Conservation (phyloP, 2,329 filamentous ascomycete species). For the Fusarium luffae region DNA sequence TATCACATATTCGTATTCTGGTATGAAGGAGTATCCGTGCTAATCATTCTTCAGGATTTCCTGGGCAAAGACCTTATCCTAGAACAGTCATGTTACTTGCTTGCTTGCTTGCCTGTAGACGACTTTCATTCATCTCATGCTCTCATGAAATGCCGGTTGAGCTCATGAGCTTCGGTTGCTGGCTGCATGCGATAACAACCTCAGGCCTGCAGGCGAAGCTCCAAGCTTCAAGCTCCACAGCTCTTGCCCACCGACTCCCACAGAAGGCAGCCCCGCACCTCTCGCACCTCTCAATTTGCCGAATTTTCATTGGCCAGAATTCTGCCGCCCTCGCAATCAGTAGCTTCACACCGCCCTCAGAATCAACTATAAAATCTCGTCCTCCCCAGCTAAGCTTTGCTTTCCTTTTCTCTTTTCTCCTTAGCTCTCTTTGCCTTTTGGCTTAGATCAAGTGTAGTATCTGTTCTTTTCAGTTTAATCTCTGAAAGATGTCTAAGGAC, state of each 20-base stretch:
- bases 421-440: slow-evolving; percentile 65
- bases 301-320: slow-evolving; percentile 10
- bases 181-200: not conserved
- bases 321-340: slow-evolving; percentile 26
- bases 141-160: not conserved
- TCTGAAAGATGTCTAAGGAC: slow-evolving; percentile 83
- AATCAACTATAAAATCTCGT: slow-evolving; percentile 36
- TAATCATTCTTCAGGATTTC: not conserved
- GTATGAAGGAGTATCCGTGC: not conserved
- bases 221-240: slow-evolving; percentile 8
- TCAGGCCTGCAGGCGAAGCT: not conserved
- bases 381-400: slow-evolving; percentile 21
- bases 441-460: slow-evolving; percentile 97
- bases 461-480: slow-evolving; percentile 98
- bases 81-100: too few species aligned
- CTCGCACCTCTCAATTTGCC: not conserved
- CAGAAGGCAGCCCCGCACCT: slow-evolving; percentile 23
- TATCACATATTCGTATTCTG: not conserved
- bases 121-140: not conserved
- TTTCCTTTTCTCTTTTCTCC: slow-evolving; percentile 49
- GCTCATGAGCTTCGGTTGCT: not conserved
- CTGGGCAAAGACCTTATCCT: not conserved
- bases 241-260: not conserved
- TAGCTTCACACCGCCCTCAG: slow-evolving; percentile 7
- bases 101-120: not conserved